Evolutionary conservation across 1,284 basidiomycete genomes (phyloP), one percentile per base, ranked within the genome.

Genomic region (Ustilago shanxiensis): DNA sequence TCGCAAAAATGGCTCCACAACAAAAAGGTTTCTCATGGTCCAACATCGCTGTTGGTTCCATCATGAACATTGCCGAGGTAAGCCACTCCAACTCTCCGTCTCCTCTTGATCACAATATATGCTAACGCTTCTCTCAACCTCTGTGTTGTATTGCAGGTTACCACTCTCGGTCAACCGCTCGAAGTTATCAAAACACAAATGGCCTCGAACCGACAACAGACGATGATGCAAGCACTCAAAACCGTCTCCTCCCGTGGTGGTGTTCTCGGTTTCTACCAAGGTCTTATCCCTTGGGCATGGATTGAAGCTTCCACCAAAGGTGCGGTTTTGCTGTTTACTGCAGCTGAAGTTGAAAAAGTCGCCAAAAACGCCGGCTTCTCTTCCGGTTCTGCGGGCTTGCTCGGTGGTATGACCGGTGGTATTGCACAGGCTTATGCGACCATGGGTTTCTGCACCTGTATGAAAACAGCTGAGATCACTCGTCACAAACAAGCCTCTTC

Each of bases 241-340:
- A 92, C 92, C 6, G 94, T 99, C 68, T 96, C 94, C 93, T 90
- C 91, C 80, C 92, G 97, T 78, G 97, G 97, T 79, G 95, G 96
- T 76, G 87, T 93, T 63, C 86, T 89, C 45, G 97, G 97, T 51
- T 95, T 98, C 89, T 99, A 95, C 88, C 97, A 99, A 88, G 97
- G 97, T 80, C 90, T 99, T 66, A 99, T 99, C 86, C 97, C 96
- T 82, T 99, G 96, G 96, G 97, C 97, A 29, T 99, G 97, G 97
- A 98, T 99, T 84, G 97, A 99, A 87, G 97, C 96, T 1, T 98
- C 95, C 1, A 99, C 97, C 2, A 99, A 99, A 87, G 97, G 97
- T 59, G 97, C 90, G 60, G 97, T 99, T 41, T 90, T 99, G 41
- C 89, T 99, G 72, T 99, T 99, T 88, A 92, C 95, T 31, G 95